Percentiles rank a stretch among this genome's conserved stretches.
phyloP scores from a whole-genome alignment of 164 flowering plant species.

The Saururus chinensis region DNA sequence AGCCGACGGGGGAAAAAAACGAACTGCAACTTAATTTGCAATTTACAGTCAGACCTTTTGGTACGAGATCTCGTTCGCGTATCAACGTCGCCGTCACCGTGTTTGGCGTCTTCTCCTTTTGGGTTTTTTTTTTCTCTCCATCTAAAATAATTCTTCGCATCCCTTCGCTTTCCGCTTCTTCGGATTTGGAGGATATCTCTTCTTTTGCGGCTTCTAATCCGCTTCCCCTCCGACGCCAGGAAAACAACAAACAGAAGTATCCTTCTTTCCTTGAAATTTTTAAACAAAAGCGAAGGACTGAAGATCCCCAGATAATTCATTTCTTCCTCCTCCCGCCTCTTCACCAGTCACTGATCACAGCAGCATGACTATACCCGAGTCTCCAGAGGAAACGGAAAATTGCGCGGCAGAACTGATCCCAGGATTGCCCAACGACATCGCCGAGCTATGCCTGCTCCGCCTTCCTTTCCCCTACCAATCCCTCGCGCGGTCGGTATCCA shows the following conservation, averaged over 20 bases:
- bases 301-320: background rate
- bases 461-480: constrained; percentile 40
- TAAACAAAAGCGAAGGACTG: background rate
- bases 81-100: no score
- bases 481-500: constrained; percentile 30
- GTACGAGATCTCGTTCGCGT: no score
- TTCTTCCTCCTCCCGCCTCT: no score
- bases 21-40: no score
- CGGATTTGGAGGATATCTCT: constrained; percentile 15
- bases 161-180: constrained; percentile 8
- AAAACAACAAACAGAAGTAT: no score
- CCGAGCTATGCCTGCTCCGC: constrained; percentile 34
- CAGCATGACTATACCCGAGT: background rate
- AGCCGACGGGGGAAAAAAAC: no score
- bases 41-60: no score
- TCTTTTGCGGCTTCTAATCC: constrained; percentile 8
- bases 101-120: no score
- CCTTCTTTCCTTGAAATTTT: no score
- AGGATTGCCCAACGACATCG: constrained; percentile 38
- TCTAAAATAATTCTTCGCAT: background rate
- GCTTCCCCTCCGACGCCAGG: background rate
- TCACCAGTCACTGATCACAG: no score
- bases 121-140: no score
- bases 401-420: constrained; percentile 24
- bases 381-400: background rate